Conservation (phyloP, 179 eudicot genomes). For the Pouteria campechiana region DNA sequence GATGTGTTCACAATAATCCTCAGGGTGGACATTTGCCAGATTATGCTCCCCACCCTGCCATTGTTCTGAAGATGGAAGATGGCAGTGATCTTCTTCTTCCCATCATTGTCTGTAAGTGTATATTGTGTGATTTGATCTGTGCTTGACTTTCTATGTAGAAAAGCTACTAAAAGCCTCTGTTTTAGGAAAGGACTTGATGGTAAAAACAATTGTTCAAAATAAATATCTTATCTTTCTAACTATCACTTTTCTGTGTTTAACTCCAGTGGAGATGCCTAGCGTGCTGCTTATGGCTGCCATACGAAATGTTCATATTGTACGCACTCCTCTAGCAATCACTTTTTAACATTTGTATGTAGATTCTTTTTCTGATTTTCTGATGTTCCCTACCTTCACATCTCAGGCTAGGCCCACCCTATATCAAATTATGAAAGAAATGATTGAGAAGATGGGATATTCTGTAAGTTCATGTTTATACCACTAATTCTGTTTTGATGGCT, state of each 20-base stretch:
- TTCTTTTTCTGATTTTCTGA: background rate
- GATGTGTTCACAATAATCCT: constrained; percentile 80
- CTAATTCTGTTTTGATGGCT: background rate
- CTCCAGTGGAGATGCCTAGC: constrained; percentile 94
- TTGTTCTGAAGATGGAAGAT: constrained; percentile 95
- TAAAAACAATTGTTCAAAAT: no score
- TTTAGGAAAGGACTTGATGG: no score
- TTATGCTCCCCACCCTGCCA: constrained; percentile 92
- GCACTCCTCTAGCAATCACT: constrained; percentile 4
- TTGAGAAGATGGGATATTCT: constrained; percentile 88
- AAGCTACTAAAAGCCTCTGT: no score
- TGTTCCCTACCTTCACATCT: constrained; percentile 2
- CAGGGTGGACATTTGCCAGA: constrained; percentile 74
- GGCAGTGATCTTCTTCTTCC: constrained; percentile 93
- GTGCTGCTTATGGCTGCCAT: constrained; percentile 87
- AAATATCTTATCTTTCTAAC: no score
- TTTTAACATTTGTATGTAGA: constrained; percentile 1
- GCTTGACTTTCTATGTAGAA: no score
- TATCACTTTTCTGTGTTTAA: constrained; percentile 12
- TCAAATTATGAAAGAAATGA: constrained; percentile 78
- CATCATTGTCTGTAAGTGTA: constrained; percentile 78
- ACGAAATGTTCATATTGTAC: constrained; percentile 77
- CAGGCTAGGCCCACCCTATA: constrained; percentile 97
- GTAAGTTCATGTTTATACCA: constrained; percentile 28
- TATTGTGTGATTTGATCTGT: no score